Conservation (phyloP, 148 eudicot species). For the Rhododendron molle region DNA sequence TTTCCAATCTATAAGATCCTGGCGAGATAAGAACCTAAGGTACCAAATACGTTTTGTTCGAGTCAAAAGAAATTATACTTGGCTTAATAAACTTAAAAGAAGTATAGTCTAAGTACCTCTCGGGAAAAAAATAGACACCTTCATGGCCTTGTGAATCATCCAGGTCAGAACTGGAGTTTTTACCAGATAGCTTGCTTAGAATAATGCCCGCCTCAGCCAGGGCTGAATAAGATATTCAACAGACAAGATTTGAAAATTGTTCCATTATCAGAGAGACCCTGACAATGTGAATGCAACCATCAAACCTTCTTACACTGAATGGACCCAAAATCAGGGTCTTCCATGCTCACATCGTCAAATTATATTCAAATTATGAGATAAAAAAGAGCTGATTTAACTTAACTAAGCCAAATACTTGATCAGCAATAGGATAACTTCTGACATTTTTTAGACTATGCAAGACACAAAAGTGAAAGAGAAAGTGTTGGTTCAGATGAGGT, state of each 20-base stretch:
- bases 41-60: slow-evolving; percentile 7
- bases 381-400: too few relatives aligned
- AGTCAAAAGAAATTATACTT: background rate
- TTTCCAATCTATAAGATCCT: slow-evolving; percentile 87
- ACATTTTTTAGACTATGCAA: too few relatives aligned
- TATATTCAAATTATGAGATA: too few relatives aligned
- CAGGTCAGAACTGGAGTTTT: slow-evolving; percentile 8
- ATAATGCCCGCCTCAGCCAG: slow-evolving; percentile 88
- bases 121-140: slow-evolving; percentile 57
- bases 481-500: too few relatives aligned
- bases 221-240: slow-evolving; percentile 36
- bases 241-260: slow-evolving; percentile 5
- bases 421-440: too few relatives aligned
- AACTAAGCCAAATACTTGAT: too few relatives aligned
- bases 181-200: slow-evolving; percentile 56
- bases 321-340: slow-evolving; percentile 73
- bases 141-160: slow-evolving; percentile 22
- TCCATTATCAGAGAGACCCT: slow-evolving; percentile 1
- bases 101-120: slow-evolving; percentile 44
- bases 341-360: slow-evolving; percentile 55
- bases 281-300: background rate
- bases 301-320: slow-evolving; percentile 65
- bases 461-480: too few relatives aligned
- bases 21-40: slow-evolving; percentile 61
- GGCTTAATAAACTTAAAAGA: background rate